A percentile compares a stretch with the other conserved stretches of the same genome.
These are phyloP conservation scores for Taphrina pruni DNA, from an alignment of 1,139 yeast species.

Conservation along the genomic window DNA sequence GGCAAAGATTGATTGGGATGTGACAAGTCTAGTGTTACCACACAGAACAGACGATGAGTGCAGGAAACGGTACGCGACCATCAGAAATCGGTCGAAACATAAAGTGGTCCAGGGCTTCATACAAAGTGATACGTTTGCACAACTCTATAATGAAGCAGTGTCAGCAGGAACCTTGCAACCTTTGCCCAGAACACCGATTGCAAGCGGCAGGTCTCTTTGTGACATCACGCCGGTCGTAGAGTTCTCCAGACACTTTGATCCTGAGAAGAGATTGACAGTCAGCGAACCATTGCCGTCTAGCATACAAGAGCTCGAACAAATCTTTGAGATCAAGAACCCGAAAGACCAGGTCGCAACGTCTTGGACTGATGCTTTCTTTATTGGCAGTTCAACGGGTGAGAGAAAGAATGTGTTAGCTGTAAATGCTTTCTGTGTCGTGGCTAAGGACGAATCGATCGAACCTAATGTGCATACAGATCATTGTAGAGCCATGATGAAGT, in stretches of 20 bases:
- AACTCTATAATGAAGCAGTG: conserved; percentile 31
- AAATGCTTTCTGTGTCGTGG: conserved; percentile 14
- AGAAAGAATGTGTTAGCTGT: neutral
- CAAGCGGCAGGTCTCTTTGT: neutral
- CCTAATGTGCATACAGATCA: neutral
- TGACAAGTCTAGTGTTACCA: conserved; percentile 2
- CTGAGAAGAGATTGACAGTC: neutral
- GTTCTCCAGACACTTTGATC: conserved; percentile 24
- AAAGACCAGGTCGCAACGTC: neutral
- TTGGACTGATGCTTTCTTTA: conserved; percentile 12
- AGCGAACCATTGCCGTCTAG: neutral
- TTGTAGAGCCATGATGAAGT: conserved; percentile 6
- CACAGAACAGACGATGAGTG: neutral
- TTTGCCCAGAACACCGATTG: conserved; percentile 9
- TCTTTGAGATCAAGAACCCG: neutral
- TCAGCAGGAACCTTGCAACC: conserved; percentile 1
- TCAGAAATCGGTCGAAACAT: conserved; percentile 8
- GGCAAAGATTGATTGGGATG: conserved; percentile 26
- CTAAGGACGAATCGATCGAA: neutral
- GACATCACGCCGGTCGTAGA: conserved; percentile 15
- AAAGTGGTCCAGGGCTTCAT: conserved; percentile 2
- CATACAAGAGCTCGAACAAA: conserved; percentile 2
- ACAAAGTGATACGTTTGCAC: conserved; percentile 14
- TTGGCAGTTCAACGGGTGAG: neutral
- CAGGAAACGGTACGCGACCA: conserved; percentile 6